phyloP scores from a whole-genome alignment of 2,329 filamentous ascomycete genomes.

The Ophiostoma tasmaniense region DNA sequence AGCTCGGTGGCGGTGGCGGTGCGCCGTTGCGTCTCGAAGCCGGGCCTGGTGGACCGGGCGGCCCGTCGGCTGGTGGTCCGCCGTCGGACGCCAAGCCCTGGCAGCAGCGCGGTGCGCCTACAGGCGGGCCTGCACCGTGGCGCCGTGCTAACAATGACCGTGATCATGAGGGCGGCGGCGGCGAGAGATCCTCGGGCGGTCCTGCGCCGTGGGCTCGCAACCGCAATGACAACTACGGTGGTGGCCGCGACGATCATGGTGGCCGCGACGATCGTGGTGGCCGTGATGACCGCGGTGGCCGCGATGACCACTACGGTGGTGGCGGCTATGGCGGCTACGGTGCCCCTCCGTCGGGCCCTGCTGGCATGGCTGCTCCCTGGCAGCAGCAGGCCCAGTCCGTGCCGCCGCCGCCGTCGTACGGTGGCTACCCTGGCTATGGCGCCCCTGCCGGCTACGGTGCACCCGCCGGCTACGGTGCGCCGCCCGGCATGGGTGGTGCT shows the following conservation, averaged over 20 bases:
- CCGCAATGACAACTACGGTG: conserved; percentile 39
- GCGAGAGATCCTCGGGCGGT: conserved; percentile 33
- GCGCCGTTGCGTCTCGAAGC: conserved; percentile 79
- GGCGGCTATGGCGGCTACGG: not conserved
- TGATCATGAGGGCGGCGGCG: conserved; percentile 29
- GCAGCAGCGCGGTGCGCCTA: conserved; percentile 64
- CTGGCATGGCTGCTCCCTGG: conserved; percentile 43
- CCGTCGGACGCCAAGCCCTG: conserved; percentile 63
- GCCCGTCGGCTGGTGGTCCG: not conserved
- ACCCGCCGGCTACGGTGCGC: conserved; percentile 41
- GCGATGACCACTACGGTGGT: conserved; percentile 23
- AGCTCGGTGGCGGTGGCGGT: conserved; percentile 67
- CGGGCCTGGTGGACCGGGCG: conserved; percentile 36
- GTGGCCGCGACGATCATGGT: conserved; percentile 17
- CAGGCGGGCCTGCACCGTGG: conserved; percentile 80
- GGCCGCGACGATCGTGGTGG: conserved; percentile 24
- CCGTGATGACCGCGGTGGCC: conserved; percentile 18
- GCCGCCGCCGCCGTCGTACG: conserved; percentile 26
- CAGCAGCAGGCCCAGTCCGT: conserved; percentile 36
- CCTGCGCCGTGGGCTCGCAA: conserved; percentile 56
- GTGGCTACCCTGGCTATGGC: conserved; percentile 33
- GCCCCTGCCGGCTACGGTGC: conserved; percentile 44
- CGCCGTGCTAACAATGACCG: conserved; percentile 44
- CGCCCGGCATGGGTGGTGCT: conserved; percentile 3
- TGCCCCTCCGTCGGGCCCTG: conserved; percentile 38